A percentile compares a stretch with the other conserved stretches of the same genome.
Evolutionary conservation across 306 rosid species (phyloP).

Genomic region (Acmispon strigosus): DNA sequence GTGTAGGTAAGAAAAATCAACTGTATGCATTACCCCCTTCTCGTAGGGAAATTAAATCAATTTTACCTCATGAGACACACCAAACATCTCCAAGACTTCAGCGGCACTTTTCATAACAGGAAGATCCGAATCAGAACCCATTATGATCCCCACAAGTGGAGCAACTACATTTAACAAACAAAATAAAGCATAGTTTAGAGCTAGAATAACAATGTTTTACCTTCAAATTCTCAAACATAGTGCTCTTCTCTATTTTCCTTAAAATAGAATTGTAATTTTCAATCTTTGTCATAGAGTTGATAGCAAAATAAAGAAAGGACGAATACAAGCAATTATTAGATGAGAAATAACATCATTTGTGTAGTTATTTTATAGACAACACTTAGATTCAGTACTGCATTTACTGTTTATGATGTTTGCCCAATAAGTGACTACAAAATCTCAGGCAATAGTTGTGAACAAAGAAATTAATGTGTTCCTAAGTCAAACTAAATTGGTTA

Average conservation of each 20-base stretch:
- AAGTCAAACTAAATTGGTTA: not conserved
- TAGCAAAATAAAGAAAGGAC: not conserved
- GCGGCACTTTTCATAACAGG: conserved; percentile 91
- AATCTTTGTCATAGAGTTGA: not conserved
- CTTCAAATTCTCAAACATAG: not conserved
- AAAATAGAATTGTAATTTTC: not conserved
- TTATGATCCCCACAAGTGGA: conserved; percentile 74
- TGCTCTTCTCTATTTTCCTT: not conserved
- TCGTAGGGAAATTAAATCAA: not conserved
- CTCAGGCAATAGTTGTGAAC: no score
- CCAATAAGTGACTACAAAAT: no score
- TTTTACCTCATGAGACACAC: conserved; percentile 70
- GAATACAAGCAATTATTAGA: not conserved
- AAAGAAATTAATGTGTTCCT: not conserved
- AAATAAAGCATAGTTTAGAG: conserved; percentile 2
- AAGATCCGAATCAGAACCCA: conserved; percentile 98
- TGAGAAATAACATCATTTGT: not conserved
- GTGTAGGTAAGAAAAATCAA: conserved; percentile 1
- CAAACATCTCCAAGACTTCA: conserved; percentile 59
- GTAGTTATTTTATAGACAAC: not conserved
- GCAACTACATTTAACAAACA: conserved; percentile 37
- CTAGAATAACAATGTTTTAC: not conserved
- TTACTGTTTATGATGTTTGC: no score
- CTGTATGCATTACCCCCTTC: not conserved
- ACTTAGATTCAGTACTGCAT: no score